Base-by-base conservation (phyloP, 2,329 filamentous ascomycete genomes). In the Chrysosporium queenslandicum region DNA sequence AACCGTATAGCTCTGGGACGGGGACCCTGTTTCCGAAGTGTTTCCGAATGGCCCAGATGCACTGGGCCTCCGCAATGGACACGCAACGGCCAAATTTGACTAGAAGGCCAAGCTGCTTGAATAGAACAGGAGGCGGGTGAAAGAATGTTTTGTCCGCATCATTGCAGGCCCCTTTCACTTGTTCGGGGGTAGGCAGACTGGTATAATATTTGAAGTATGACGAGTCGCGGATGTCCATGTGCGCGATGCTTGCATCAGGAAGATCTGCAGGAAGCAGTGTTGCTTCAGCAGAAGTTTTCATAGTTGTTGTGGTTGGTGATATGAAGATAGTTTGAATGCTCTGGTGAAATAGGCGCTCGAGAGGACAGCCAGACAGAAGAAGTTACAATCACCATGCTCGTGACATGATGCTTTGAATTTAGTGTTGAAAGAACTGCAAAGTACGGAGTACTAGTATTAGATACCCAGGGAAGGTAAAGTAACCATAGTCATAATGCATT, bases 1-100 rank as follows among this genome's bases (percentile, higher is more conserved):
- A 69, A 12, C 66, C 64, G 53, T 65, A 69, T 27, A 70, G 53
- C 53, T 69, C 65, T 12, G 67, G 67, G 34, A 68, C 66, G 8
- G 65, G 66, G n/a, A 69, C 59, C 37, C 52, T 11, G 29, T 57
- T 55, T 20, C 53, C 34, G 5, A 66, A 53, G 20, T 56, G 25
- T 16, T 50, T 43, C 27, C 53, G 52, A 45, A 67, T 52, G 16
- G 56, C 56, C 59, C 62, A 66, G n/a, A 68, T 61, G 52, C 49
- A 59, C 56, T 63, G 61, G 23, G 55, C 66, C 54, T 69, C 66
- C 3, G 60, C 53, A 45, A 66, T 47, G n/a, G 50, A 48, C 8
- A 62, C 55, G 20, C 53, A 12, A 27, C 29, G 56, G 48, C 64
- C 66, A 57, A 60, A 66, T 54, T 68, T 70, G 20, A 68, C 63